Base-by-base conservation (phyloP, 192 early-diverging fungal genomes). In the Coemansia biformis region DNA sequence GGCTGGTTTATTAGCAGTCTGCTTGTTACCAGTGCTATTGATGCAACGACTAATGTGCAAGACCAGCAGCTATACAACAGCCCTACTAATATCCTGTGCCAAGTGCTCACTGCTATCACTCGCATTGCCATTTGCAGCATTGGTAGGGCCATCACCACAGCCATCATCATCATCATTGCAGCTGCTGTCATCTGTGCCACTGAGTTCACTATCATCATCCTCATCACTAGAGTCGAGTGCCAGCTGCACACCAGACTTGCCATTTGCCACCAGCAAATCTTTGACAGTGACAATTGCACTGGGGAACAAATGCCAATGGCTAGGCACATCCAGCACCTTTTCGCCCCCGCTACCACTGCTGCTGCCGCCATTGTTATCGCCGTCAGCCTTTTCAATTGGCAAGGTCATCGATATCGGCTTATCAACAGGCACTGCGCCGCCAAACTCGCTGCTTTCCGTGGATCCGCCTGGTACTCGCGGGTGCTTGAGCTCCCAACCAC, bases 401-500 rank as follows among this genome's bases (percentile, higher is more conserved):
- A 60, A 33, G 2, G 46, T 30, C 22, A 58, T 30, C 5, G 38
- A 14, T 9, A 59, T 5, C 9, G 29, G 29, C 29, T 47, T 23
- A 5, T 36, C 33, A 10, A 36, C 34, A 9, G n/a, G 13, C 8
- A 13, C 21, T 8, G 5, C 17, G 19, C 17, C 31, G 17, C 0
- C 42, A 34, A 59, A 78, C 43, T 79, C 79, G 6, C 46, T 46
- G 35, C 69, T 75, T 1, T 57, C 38, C 0, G 75, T 68, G 17
- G 63, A 63, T 0, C 77, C 78, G 28, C 83, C 83, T 6, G 85
- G 79, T 14, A 89, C 51, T 23, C 79, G 79, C 40, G 78, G 57
- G 30, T 89, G 85, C 23, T 42, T 44, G 26, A 93, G 49, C 32
- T 89, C 85, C 93, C 92, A 96, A 0, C 71, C 81, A 13, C 83